These are phyloP conservation scores for Aleurites moluccanus DNA, from an alignment of 441 rosid species.

Conservation along the genomic window DNA sequence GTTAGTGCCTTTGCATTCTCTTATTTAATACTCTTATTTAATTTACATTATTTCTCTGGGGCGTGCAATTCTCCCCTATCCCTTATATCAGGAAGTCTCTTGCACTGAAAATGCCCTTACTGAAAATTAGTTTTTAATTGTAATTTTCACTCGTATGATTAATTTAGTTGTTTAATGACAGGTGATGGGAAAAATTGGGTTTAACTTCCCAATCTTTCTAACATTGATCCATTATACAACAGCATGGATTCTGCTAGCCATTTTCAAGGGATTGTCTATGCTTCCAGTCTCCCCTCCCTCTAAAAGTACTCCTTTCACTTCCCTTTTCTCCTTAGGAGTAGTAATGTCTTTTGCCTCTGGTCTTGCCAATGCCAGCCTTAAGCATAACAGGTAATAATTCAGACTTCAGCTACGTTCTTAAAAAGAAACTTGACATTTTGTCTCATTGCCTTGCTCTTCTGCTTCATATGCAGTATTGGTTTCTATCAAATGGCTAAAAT, in stretches of 20 bases:
- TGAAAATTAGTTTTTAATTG: too few species aligned
- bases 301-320: constrained; percentile 74
- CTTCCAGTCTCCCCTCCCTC: constrained; percentile 88
- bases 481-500: constrained; percentile 99
- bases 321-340: constrained; percentile 69
- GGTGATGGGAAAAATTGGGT: constrained; percentile 87
- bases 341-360: constrained; percentile 98
- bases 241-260: constrained; percentile 81
- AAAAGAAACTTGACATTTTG: not conserved
- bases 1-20: constrained; percentile 33
- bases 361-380: constrained; percentile 87
- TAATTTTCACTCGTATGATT: not conserved
- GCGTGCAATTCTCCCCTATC: too few species aligned
- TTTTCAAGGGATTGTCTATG: constrained; percentile 63
- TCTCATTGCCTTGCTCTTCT: constrained; percentile 20
- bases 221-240: constrained; percentile 74
- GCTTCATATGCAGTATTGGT: constrained; percentile 60
- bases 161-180: constrained; percentile 24
- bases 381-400: constrained; percentile 65
- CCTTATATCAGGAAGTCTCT: too few species aligned
- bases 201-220: constrained; percentile 79
- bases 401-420: not conserved
- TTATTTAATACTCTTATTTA: not conserved
- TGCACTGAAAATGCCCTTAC: too few species aligned
- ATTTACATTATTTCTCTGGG: too few species aligned